phyloP scores from a whole-genome alignment of 2,329 filamentous ascomycete species.

The Calonectria honghensis region DNA sequence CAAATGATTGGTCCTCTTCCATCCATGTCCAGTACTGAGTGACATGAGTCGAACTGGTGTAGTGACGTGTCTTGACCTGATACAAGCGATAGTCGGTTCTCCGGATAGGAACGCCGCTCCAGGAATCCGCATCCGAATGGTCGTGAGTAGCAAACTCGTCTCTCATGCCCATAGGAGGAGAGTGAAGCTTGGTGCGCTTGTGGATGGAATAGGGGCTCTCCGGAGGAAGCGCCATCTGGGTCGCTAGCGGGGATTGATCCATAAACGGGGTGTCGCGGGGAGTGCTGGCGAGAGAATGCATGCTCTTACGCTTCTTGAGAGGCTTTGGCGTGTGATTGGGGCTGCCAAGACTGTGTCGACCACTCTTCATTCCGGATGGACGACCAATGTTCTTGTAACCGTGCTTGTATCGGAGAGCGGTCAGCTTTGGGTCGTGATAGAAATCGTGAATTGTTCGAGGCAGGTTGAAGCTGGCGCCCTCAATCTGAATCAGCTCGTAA shows the following conservation, averaged over 20 bases:
- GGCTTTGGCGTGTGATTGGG: slow-evolving; percentile 51
- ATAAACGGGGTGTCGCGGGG: slow-evolving; percentile 55
- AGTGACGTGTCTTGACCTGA: slow-evolving; percentile 69
- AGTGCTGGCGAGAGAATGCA: slow-evolving; percentile 56
- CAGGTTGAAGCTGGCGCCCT: slow-evolving; percentile 70
- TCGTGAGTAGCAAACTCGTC: slow-evolving; percentile 67
- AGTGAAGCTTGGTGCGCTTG: slow-evolving; percentile 54
- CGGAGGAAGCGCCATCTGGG: slow-evolving; percentile 38
- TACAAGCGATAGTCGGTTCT: slow-evolving; percentile 71
- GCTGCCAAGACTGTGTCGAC: slow-evolving; percentile 51
- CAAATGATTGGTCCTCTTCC: slow-evolving; percentile 63
- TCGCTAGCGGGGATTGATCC: slow-evolving; percentile 54
- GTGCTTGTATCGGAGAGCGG: slow-evolving; percentile 68
- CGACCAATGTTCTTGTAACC: slow-evolving; percentile 76
- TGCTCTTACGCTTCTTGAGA: slow-evolving; percentile 60
- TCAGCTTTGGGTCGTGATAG: slow-evolving; percentile 74
- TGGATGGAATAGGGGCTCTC: slow-evolving; percentile 44
- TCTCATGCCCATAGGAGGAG: slow-evolving; percentile 47
- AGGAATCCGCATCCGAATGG: slow-evolving; percentile 73
- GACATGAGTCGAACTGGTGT: slow-evolving; percentile 67
- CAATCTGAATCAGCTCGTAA: slow-evolving; percentile 66
- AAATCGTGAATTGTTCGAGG: slow-evolving; percentile 71
- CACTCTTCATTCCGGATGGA: slow-evolving; percentile 68
- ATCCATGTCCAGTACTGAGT: slow-evolving; percentile 76
- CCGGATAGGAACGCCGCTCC: slow-evolving; percentile 66